Conservation (phyloP, 2,329 filamentous ascomycete species). For the Alternaria novae-zelandiae region DNA sequence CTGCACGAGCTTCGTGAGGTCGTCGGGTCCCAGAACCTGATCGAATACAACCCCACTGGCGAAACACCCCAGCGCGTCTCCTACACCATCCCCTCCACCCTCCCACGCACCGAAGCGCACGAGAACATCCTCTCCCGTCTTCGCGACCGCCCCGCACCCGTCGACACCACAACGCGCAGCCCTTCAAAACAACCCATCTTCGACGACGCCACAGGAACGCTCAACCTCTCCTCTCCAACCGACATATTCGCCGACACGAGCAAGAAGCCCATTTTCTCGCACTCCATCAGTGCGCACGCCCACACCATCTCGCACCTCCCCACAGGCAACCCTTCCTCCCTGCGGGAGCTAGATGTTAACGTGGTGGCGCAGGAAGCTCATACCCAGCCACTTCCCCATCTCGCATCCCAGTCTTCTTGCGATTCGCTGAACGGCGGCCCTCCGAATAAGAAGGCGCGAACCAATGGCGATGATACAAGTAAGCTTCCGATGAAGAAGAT, state of each 20-base stretch:
- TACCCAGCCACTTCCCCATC: slow-evolving; percentile 37
- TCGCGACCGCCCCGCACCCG: slow-evolving; percentile 44
- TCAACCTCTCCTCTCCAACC: slow-evolving; percentile 36
- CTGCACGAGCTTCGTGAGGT: slow-evolving; percentile 73
- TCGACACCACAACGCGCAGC: slow-evolving; percentile 39
- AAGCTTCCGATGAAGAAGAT: slow-evolving; percentile 55
- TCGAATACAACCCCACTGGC: slow-evolving; percentile 85
- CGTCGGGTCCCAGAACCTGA: slow-evolving; percentile 69
- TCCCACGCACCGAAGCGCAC: slow-evolving; percentile 77
- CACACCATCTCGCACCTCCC: slow-evolving; percentile 30
- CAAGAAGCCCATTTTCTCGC: slow-evolving; percentile 32
- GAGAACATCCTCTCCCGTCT: slow-evolving; percentile 61
- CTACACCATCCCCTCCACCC: slow-evolving; percentile 79
- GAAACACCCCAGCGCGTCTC: slow-evolving; percentile 80
- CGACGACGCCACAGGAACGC: slow-evolving; percentile 55
- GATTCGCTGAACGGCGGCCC: slow-evolving; percentile 40
- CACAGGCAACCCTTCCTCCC: slow-evolving; percentile 29
- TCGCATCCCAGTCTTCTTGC: slow-evolving; percentile 38
- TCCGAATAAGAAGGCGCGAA: slow-evolving; percentile 55
- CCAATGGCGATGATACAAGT: slow-evolving; percentile 32
- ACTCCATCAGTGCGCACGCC: slow-evolving; percentile 35
- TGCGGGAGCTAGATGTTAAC: slow-evolving; percentile 59
- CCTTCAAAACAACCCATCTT: slow-evolving; percentile 62
- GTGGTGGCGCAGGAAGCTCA: slow-evolving; percentile 44
- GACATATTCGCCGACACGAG: slow-evolving; percentile 33